phyloP scores from a whole-genome alignment of 2,329 filamentous ascomycete genomes.

The Penicillium digitatum region DNA sequence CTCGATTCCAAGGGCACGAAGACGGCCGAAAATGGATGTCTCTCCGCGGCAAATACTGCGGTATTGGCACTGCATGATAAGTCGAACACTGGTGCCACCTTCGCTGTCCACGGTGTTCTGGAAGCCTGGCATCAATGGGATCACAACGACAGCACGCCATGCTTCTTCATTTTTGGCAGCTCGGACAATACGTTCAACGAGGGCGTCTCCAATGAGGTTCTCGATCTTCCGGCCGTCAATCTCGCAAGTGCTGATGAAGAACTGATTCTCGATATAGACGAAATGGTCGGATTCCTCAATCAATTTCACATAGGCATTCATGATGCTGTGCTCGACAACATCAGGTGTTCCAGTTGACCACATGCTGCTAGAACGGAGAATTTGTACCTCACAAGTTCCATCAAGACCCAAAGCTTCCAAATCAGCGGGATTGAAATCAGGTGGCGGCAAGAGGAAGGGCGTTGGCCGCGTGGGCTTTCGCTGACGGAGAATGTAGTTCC shows the following conservation, averaged over 20 bases:
- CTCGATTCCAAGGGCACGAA: slow-evolving; percentile 75
- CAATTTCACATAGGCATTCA: slow-evolving; percentile 89
- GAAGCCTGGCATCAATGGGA: slow-evolving; percentile 97
- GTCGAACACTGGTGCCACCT: slow-evolving; percentile 86
- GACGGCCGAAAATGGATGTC: slow-evolving; percentile 81
- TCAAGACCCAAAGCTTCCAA: slow-evolving; percentile 82
- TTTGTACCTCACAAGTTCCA: slow-evolving; percentile 94
- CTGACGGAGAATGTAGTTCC: slow-evolving; percentile 93
- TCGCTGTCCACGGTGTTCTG: slow-evolving; percentile 93
- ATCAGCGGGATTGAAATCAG: slow-evolving; percentile 82
- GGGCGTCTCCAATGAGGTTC: slow-evolving; percentile 89
- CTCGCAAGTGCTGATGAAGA: slow-evolving; percentile 91
- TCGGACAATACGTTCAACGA: slow-evolving; percentile 85
- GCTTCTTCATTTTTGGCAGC: slow-evolving; percentile 79
- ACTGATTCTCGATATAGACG: slow-evolving; percentile 98
- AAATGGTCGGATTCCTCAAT: slow-evolving; percentile 96
- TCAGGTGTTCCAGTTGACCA: slow-evolving; percentile 89
- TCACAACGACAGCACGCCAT: slow-evolving; percentile 85
- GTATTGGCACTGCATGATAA: slow-evolving; percentile 97
- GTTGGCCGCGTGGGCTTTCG: slow-evolving; percentile 90
- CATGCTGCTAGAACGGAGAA: slow-evolving; percentile 79
- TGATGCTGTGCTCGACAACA: slow-evolving; percentile 87
- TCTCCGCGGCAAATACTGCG: slow-evolving; percentile 92
- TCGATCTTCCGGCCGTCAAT: slow-evolving; percentile 82
- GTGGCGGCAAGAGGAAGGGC: slow-evolving; percentile 86